Evolutionary conservation across 805 yeast species (phyloP), one percentile per base, ranked within the genome.

Genomic region (Saccharomycopsis capsularis): DNA sequence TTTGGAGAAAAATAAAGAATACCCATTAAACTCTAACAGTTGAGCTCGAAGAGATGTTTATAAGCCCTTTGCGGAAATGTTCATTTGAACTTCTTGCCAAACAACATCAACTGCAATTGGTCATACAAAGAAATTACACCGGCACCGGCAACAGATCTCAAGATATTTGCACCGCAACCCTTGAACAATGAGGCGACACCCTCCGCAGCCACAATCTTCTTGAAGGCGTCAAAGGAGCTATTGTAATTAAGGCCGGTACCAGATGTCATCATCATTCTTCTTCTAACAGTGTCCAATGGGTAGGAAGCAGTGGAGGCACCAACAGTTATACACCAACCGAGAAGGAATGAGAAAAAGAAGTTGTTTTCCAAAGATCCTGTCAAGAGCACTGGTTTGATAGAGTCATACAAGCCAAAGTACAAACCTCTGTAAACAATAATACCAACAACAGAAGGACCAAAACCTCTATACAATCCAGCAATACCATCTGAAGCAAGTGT

Each of bases 191-290:
- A 86, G 55, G 68, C 64, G 64, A 85, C 72, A 86, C 97, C 97
- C 76, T 89, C 96, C 68, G 91, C 87, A 61, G 95, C 95, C 63
- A 89, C 90, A 70, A 89, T 87, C 78, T 88, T 74, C 63, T 69
- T 76, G 86, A 85, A 82, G 73, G 91, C 86, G 73, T 90, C 96
- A 71, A 86, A 79, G 62, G 96, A 95, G 77, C 95, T 91, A 68
- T 81, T 75, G 79, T 89, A 89, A 79, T 88, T 88, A 66, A 90
- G 95, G 66, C 95, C 95, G 78, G 87, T 95, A 74, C 96, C 97
- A 62, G 96, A 89, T 64, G 96, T 89, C 97, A 89, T 89, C 97
- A 89, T 89, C 97, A 89, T 89, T 85, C 97, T 87, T 85, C 97
- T 88, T 85, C 96, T 89, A 70, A 89, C 88, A 68, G 97, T 88